A percentile compares a stretch with the other conserved stretches of the same genome.
These are phyloP conservation scores for Alternaria viburni DNA, from an alignment of 2,329 filamentous ascomycete species.

Conservation along the genomic window DNA sequence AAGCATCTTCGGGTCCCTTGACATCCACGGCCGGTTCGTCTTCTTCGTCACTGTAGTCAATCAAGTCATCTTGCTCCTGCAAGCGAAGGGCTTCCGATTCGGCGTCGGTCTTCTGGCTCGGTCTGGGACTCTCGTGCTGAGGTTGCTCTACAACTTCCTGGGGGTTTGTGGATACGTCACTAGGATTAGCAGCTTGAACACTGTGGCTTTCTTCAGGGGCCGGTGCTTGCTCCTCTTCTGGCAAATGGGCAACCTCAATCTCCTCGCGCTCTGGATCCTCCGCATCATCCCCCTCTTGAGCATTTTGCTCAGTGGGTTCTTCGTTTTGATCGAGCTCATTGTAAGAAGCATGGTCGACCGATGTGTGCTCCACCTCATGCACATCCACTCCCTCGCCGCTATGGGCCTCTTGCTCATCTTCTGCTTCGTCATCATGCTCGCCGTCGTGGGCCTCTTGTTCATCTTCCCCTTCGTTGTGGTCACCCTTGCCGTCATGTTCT, in stretches of 20 bases:
- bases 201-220: not conserved
- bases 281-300: not conserved
- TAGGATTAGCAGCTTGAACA: not conserved
- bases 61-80: conserved; percentile 50
- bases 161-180: not conserved
- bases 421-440: not conserved
- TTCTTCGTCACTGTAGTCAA: conserved; percentile 60
- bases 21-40: conserved; percentile 24
- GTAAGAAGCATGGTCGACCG: not conserved
- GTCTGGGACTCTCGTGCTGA: not conserved
- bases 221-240: not conserved
- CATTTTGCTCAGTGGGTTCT: not conserved
- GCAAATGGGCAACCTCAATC: not conserved
- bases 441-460: not conserved
- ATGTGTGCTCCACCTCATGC: conserved; percentile 3
- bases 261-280: not conserved
- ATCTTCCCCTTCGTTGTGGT: not conserved
- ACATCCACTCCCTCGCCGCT: not conserved
- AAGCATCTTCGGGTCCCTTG: conserved; percentile 11
- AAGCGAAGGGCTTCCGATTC: conserved; percentile 19
- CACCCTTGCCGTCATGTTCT: conserved; percentile 6
- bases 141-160: not conserved
- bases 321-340: not conserved
- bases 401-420: not conserved
- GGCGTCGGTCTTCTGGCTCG: not conserved